phyloP scores from a whole-genome alignment of 1,284 basidiomycete genomes.

The Wallemia hederae region DNA sequence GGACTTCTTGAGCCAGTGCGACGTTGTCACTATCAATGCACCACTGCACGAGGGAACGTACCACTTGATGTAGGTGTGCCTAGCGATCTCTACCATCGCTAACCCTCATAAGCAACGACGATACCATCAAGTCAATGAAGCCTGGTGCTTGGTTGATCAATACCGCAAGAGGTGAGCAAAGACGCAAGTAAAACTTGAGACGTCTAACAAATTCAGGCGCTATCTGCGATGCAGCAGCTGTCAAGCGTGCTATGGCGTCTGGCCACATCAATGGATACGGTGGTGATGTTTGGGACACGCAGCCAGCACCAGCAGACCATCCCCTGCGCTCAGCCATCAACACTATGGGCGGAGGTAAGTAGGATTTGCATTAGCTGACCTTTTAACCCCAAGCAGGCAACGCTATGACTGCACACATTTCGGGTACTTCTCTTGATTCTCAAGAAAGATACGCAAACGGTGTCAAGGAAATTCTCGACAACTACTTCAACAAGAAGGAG shows the following conservation, averaged over 20 bases:
- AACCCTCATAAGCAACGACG: slow-evolving; percentile 24
- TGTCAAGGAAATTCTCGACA: slow-evolving; percentile 44
- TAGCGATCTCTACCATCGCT: neutral
- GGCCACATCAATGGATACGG: slow-evolving; percentile 33
- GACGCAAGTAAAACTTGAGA: neutral
- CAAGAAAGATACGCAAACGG: slow-evolving; percentile 66
- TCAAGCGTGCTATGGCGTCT: slow-evolving; percentile 42
- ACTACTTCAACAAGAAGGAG: slow-evolving; percentile 35
- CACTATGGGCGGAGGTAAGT: slow-evolving; percentile 41
- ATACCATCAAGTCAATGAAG: slow-evolving; percentile 69
- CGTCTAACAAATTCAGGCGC: slow-evolving; percentile 26
- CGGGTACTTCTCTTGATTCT: slow-evolving; percentile 70
- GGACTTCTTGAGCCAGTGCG: slow-evolving; percentile 45
- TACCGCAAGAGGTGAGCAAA: slow-evolving; percentile 6
- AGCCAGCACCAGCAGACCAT: slow-evolving; percentile 61
- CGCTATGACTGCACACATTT: slow-evolving; percentile 13
- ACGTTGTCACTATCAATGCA: slow-evolving; percentile 65
- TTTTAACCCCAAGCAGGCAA: slow-evolving; percentile 10
- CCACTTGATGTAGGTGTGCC: slow-evolving; percentile 26
- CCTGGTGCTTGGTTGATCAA: slow-evolving; percentile 22
- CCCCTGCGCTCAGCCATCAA: slow-evolving; percentile 60
- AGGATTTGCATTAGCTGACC: no score
- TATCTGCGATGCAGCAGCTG: slow-evolving; percentile 56
- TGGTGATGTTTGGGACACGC: slow-evolving; percentile 36
- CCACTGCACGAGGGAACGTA: slow-evolving; percentile 67